Evolutionary conservation across 371 early-diverging fungal genomes (phyloP).

Genomic region (Nematocida ironsii): DNA sequence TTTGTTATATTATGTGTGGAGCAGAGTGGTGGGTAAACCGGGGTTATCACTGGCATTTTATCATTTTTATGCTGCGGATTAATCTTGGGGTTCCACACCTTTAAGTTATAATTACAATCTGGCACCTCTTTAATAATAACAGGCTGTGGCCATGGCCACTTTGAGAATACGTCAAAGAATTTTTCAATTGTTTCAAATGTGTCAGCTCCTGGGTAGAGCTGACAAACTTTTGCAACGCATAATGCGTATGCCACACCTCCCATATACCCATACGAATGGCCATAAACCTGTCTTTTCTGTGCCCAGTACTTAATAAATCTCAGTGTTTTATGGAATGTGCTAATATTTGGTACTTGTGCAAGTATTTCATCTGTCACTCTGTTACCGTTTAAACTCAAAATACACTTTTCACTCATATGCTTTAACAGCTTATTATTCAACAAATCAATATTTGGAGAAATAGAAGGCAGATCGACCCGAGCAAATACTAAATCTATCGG

Average conservation of each 20-base stretch:
- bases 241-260: constrained; percentile 99
- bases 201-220: constrained; percentile 88
- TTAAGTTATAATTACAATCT: constrained; percentile 80
- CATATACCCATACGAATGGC: constrained; percentile 93
- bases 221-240: constrained; percentile 90
- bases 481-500: constrained; percentile 95
- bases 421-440: constrained; percentile 80
- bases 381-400: constrained; percentile 90
- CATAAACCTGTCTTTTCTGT: constrained; percentile 83
- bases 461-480: constrained; percentile 74
- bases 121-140: constrained; percentile 85
- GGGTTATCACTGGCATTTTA: constrained; percentile 98
- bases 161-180: constrained; percentile 81
- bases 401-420: constrained; percentile 83
- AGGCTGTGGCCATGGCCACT: constrained; percentile 97
- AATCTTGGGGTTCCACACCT: constrained; percentile 93
- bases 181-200: constrained; percentile 79
- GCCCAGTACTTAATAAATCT: constrained; percentile 97
- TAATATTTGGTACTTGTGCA: constrained; percentile 83
- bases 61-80: constrained; percentile 83
- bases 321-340: constrained; percentile 81
- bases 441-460: constrained; percentile 82
- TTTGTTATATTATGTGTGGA: constrained; percentile 93
- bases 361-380: constrained; percentile 95
- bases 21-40: constrained; percentile 98